Conservation (phyloP, 306 rosid genomes). For the Cicer bijugum region DNA sequence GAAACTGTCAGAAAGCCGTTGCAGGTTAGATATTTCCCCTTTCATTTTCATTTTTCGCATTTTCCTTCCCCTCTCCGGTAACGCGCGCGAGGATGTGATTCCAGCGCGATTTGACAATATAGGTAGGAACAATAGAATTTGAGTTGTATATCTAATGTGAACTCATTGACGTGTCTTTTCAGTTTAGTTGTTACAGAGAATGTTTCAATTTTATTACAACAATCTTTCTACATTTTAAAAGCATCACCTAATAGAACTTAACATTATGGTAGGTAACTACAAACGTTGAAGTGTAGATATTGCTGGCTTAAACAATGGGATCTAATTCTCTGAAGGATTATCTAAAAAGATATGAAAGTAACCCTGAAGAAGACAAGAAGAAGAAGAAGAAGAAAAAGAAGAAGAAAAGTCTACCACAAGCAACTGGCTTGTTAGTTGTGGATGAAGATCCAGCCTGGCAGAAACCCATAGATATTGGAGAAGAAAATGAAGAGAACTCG, state of each 20-base stretch:
- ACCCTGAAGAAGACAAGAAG: conserved; percentile 56
- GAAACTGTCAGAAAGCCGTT: too few species aligned
- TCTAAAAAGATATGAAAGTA: conserved; percentile 70
- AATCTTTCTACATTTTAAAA: neutral
- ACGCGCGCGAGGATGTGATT: too few species aligned
- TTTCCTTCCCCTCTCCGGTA: too few species aligned
- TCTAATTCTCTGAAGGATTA: conserved; percentile 74
- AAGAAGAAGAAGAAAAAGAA: conserved; percentile 52
- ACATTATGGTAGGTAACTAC: conserved; percentile 32
- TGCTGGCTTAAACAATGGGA: conserved; percentile 47
- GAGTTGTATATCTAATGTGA: neutral
- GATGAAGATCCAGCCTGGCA: conserved; percentile 93
- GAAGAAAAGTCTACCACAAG: conserved; percentile 52
- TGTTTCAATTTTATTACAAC: neutral
- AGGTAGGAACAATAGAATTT: too few species aligned
- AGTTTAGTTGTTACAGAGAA: conserved; percentile 1
- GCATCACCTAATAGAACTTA: conserved; percentile 25
- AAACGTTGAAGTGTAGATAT: conserved; percentile 42
- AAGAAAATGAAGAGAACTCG: conserved; percentile 57
- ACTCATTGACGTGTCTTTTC: conserved; percentile 16
- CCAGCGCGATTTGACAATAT: too few species aligned
- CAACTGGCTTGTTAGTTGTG: conserved; percentile 66
- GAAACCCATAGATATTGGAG: conserved; percentile 70
- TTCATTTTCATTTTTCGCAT: too few species aligned
- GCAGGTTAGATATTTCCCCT: too few species aligned